Evolutionary conservation across 2,329 filamentous ascomycete species (phyloP), one percentile per base, ranked within the genome.

Genomic region (Aspergillus pseudotamarii): DNA sequence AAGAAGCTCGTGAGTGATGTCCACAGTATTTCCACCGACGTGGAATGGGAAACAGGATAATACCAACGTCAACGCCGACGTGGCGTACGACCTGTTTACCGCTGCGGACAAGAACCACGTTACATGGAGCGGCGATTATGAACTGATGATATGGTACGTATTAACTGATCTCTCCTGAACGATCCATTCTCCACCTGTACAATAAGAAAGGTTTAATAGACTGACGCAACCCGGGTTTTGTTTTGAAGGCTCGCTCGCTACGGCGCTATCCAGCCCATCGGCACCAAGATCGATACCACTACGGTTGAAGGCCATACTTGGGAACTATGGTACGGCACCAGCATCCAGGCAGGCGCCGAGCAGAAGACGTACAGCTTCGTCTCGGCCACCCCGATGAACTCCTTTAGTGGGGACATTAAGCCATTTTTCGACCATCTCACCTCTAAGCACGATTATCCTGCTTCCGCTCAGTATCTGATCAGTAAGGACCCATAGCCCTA

Each of bases 31-130:
- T 70, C 75, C 4, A 77, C 81, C 3, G 75, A 74, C 8, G 82
- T 77, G 73, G 68, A 71, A 71, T 30, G 84, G 80, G 79, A 70
- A 72, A n/a, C 86, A 88, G 72, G 78, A 77, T 48, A 82, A 81
- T 60, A 76, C 71, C 55, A 67, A 78, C 50, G 73, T 86, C 53
- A 73, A 83, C 45, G 84, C 85, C 46, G 82, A 88, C 68, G 86
- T 89, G 5, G 80, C 85, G 8, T 88, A 86, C 68, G 85, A 88
- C 71, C 74, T 88, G 30, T 88, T 88, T 74, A 86, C 85, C 2
- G 68, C 75, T 2, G 77, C 81, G 4, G 65, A 71, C 61, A 64
- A 64, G 50, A 67, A 70, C 53, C 77, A 79, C 10, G 79, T 81
- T 1, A 78, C 78, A 19, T 80, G 74, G 36, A 73, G 69, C 55